Percentiles rank a stretch among this genome's conserved stretches.
phyloP scores from a whole-genome alignment of 2,329 filamentous ascomycete genomes.

The Exophiala spinifera region DNA sequence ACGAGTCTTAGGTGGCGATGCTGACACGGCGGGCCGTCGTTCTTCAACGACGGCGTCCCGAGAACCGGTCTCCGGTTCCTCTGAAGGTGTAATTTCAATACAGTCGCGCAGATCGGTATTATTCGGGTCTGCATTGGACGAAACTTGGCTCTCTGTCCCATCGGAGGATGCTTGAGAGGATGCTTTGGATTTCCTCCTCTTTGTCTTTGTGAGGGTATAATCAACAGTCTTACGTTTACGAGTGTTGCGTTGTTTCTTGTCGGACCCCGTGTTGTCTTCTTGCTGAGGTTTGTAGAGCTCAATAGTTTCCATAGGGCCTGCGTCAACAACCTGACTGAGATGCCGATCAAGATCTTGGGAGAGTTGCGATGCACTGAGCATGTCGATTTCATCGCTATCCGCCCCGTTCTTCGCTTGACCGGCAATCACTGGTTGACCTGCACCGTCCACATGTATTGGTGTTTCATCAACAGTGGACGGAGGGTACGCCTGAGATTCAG shows the following conservation, averaged over 20 bases:
- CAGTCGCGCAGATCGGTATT: constrained; percentile 12
- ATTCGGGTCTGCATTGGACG: not conserved
- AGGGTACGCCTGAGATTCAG: not conserved
- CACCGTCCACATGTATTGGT: not conserved
- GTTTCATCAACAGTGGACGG: constrained; percentile 5
- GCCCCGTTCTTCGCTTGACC: not conserved
- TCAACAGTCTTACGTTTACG: constrained; percentile 21
- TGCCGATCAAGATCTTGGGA: constrained; percentile 41
- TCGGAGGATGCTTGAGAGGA: constrained; percentile 8
- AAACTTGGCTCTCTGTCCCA: not conserved
- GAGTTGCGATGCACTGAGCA: constrained; percentile 45
- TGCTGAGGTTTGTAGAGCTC: not conserved
- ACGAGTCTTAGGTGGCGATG: constrained; percentile 5
- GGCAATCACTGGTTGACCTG: not conserved
- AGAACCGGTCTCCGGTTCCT: constrained; percentile 1
- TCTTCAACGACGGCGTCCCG: not conserved
- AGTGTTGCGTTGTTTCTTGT: not conserved
- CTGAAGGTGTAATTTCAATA: constrained; percentile 11
- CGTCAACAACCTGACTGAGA: constrained; percentile 8
- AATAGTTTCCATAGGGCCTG: not conserved
- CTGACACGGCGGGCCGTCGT: not conserved
- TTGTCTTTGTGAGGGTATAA: constrained; percentile 2
- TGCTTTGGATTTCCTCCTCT: constrained; percentile 12
- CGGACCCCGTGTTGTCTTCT: not conserved
- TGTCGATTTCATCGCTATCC: constrained; percentile 43